phyloP scores from a whole-genome alignment of 768 basidiomycete species.

The Tulasnella sp. region DNA sequence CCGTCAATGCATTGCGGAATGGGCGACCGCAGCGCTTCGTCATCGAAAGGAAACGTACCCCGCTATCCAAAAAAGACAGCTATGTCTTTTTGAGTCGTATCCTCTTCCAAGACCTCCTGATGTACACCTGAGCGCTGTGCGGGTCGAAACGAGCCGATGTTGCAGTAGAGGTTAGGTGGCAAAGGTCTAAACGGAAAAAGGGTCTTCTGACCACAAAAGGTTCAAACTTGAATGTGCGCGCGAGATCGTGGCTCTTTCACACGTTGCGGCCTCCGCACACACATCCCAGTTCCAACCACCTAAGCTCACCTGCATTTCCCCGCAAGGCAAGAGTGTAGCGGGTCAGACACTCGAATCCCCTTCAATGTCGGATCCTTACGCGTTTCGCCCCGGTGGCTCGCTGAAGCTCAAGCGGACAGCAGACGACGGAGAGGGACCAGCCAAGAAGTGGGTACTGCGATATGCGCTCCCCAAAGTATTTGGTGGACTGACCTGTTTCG shows the following conservation, averaged over 20 bases:
- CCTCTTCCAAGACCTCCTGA: not conserved
- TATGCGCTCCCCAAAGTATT: too few species aligned
- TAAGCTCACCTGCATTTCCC: not conserved
- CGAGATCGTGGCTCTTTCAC: not conserved
- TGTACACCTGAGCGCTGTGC: not conserved
- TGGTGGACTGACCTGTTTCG: not conserved
- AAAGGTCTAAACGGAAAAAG: not conserved
- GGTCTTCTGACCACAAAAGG: not conserved
- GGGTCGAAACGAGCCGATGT: not conserved
- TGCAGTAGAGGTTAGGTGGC: not conserved
- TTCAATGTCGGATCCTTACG: conserved; percentile 45
- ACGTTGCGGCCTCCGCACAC: not conserved
- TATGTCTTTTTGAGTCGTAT: not conserved
- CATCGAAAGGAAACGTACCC: conserved; percentile 18
- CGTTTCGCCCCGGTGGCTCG: conserved; percentile 78
- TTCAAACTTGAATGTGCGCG: not conserved
- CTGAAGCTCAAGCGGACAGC: conserved; percentile 74
- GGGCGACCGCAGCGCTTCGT: not conserved
- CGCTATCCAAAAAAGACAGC: conserved; percentile 26
- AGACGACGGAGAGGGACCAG: conserved; percentile 62
- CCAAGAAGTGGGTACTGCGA: conserved; percentile 64
- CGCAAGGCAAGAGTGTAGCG: not conserved
- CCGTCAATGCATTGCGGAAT: not conserved
- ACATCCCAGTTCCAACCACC: conserved; percentile 1
- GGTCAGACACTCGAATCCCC: not conserved